Conservation (phyloP, 345 rosid genomes). For the Eucalyptus pumila region DNA sequence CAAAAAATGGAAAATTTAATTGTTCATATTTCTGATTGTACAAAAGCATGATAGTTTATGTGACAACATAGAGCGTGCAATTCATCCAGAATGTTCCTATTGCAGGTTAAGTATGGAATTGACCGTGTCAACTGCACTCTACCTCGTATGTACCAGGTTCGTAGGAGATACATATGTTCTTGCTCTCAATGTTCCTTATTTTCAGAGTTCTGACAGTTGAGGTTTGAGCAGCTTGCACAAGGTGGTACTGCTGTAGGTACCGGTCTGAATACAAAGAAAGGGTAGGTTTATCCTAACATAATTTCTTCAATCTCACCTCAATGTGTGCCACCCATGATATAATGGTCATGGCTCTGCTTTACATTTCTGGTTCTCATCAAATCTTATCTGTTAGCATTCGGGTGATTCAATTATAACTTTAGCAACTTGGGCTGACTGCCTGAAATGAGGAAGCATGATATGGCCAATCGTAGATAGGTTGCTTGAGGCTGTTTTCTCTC, state of each 20-base stretch:
- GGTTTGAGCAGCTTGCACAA: conserved; percentile 82
- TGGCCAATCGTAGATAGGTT: background rate
- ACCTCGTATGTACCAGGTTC: conserved; percentile 88
- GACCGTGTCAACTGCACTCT: conserved; percentile 59
- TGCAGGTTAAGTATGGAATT: conserved; percentile 84
- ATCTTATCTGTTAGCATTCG: background rate
- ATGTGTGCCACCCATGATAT: background rate
- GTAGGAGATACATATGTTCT: background rate
- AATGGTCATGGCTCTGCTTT: background rate
- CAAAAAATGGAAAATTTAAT: background rate
- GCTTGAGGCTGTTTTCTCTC: background rate
- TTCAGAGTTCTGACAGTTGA: conserved; percentile 16
- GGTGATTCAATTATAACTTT: background rate
- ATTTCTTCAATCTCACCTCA: background rate
- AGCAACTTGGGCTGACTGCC: background rate
- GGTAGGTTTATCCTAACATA: conserved; percentile 32
- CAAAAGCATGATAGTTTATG: background rate
- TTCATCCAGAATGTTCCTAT: background rate
- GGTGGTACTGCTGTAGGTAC: conserved; percentile 99
- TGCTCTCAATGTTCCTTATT: background rate
- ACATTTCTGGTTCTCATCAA: background rate
- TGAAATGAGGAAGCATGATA: background rate
- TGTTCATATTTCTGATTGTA: background rate
- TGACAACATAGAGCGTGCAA: background rate
- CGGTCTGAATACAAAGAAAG: conserved; percentile 91